Evolutionary conservation across 2,329 filamentous ascomycete genomes (phyloP).

Genomic region (Aspergillus spinulosporus): DNA sequence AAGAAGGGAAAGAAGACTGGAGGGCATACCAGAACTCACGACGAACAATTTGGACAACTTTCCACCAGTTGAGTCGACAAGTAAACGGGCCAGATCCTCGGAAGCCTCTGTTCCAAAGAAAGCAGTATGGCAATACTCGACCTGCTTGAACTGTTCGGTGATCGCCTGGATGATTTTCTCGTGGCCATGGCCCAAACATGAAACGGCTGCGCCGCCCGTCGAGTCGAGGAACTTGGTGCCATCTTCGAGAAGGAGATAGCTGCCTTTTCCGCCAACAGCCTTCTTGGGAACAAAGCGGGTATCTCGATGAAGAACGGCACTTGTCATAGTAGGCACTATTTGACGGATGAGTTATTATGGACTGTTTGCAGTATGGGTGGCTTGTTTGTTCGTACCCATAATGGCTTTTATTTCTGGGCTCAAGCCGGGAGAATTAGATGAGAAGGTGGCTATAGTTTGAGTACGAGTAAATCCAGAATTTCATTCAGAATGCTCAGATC

Average conservation of each 20-base stretch:
- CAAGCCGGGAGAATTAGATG: background rate
- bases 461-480: too few species aligned
- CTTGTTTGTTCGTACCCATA: slow-evolving; percentile 8
- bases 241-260: slow-evolving; percentile 54
- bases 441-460: slow-evolving; percentile 3
- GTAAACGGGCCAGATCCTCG: slow-evolving; percentile 53
- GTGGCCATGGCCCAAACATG: slow-evolving; percentile 69
- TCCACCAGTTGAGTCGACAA: slow-evolving; percentile 54
- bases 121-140: slow-evolving; percentile 60
- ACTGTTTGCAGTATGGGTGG: background rate
- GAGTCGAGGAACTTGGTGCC: slow-evolving; percentile 68
- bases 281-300: slow-evolving; percentile 49
- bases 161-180: slow-evolving; percentile 62
- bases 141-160: slow-evolving; percentile 57
- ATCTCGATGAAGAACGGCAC: slow-evolving; percentile 54
- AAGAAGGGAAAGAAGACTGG: background rate
- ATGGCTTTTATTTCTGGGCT: slow-evolving; percentile 3
- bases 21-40: slow-evolving; percentile 55
- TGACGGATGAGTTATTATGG: background rate
- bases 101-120: slow-evolving; percentile 58
- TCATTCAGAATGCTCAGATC: background rate
- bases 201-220: slow-evolving; percentile 71
- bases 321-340: slow-evolving; percentile 14
- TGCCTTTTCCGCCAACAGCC: slow-evolving; percentile 52
- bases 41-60: slow-evolving; percentile 58